phyloP scores from a whole-genome alignment of 2,329 filamentous ascomycete genomes.

The Fusarium sambucinum region DNA sequence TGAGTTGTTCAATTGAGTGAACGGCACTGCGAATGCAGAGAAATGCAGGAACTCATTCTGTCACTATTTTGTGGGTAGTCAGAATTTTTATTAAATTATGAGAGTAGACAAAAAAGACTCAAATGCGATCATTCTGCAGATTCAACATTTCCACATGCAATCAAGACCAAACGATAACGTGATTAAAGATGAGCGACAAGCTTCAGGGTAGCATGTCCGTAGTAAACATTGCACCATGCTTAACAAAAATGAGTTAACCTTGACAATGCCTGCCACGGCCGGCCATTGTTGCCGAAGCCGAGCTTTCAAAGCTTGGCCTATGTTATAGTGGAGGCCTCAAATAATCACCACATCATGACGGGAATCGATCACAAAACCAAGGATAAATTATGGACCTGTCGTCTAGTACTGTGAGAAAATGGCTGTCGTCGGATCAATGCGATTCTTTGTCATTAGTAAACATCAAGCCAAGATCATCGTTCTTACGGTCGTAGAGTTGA shows the following conservation, averaged over 20 bases:
- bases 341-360: conserved; percentile 8
- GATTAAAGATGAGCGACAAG: background rate
- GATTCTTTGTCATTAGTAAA: background rate
- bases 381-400: conserved; percentile 16
- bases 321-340: conserved; percentile 7
- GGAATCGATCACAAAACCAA: conserved; percentile 25
- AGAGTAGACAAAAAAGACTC: background rate
- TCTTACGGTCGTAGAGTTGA: background rate
- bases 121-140: background rate
- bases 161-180: background rate
- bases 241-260: background rate
- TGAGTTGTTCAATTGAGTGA: background rate
- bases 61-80: too few species aligned
- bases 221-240: conserved; percentile 12
- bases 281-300: conserved; percentile 16
- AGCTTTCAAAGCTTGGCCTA: conserved; percentile 6
- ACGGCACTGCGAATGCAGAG: too few species aligned
- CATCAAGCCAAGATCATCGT: conserved; percentile 1
- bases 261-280: background rate
- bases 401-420: background rate
- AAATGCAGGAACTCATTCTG: background rate
- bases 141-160: background rate
- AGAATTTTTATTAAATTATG: too few species aligned
- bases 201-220: conserved; percentile 19
- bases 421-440: too few species aligned